Base-by-base conservation (phyloP, 805 yeast genomes). In the Yarrowia sp. region DNA sequence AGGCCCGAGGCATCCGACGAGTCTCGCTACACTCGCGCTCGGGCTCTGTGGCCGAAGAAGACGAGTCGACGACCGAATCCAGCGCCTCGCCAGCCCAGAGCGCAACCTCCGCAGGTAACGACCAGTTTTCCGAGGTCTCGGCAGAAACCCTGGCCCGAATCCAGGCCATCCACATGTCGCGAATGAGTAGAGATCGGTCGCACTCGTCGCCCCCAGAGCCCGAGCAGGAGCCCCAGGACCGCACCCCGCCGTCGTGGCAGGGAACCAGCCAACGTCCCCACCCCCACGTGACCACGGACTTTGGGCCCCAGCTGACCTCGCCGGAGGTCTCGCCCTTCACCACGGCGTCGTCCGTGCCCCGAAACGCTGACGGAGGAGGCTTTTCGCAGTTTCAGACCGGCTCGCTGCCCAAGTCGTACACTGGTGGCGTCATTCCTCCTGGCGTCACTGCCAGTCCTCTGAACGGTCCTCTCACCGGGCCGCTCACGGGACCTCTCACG, bases 91-190 rank as follows among this genome's bases (percentile, higher is more conserved):
- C 32, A 26, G 32, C 32, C 32, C 32, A 26, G 32, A 26, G 32
- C 32, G 32, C 32, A 26, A 26, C 32, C 32, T 26, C 32, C 32
- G 32, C 32, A 3, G 32, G 50, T n/a, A n/a, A 22, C 2, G 41
- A 42, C 26, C 38, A 22, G 36, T 12, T 32, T 5, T 32, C 52
- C 4, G 52, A 43, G 10, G 65, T 76, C 48, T 75, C 80, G 73
- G 88, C 95, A 11, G 94, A 90, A 71, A 85, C 92, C 49, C 97
- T 92, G 77, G 97, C 97, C 0, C 82, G 95, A 71, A 83, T 93
- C 45, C 80, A 90, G 77, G 97, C 97, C 0, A 90, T 93, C 74
- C 97, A 92, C 77, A 92, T 91, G 72, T 87, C 89, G 74, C 84
- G 97, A 72, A 87, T 86, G 70, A 79, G 80, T 61, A 79, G 80